Percentiles rank a stretch among this genome's conserved stretches.
These are phyloP conservation scores for Lojkania enalia DNA, from an alignment of 2,329 filamentous ascomycete species.

Conservation along the genomic window DNA sequence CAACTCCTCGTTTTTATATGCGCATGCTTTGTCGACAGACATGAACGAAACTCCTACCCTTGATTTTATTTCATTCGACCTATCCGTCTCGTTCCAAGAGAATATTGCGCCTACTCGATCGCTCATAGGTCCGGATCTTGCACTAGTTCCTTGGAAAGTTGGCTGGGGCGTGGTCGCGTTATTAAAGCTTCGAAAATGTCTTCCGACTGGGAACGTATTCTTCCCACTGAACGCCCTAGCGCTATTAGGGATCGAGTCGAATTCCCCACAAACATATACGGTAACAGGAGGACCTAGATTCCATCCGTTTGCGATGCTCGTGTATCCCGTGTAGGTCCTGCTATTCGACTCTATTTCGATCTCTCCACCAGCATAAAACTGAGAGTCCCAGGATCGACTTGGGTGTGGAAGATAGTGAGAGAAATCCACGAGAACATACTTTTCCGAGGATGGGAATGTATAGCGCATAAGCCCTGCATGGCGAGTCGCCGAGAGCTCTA, in stretches of 20 bases:
- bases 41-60: slow-evolving; percentile 57
- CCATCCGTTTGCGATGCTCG: slow-evolving; percentile 43
- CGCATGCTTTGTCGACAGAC: slow-evolving; percentile 50
- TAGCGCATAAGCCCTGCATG: slow-evolving; percentile 45
- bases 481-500: slow-evolving; percentile 43
- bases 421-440: slow-evolving; percentile 52
- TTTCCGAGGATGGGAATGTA: slow-evolving; percentile 43
- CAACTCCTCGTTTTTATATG: slow-evolving; percentile 53
- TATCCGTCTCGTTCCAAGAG: slow-evolving; percentile 46
- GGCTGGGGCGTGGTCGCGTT: slow-evolving; percentile 36
- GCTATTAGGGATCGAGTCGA: slow-evolving; percentile 27
- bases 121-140: slow-evolving; percentile 35
- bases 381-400: slow-evolving; percentile 40
- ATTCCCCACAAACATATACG: slow-evolving; percentile 43
- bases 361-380: slow-evolving; percentile 42
- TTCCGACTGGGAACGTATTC: slow-evolving; percentile 43
- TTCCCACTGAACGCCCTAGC: slow-evolving; percentile 37
- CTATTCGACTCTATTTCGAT: slow-evolving; percentile 38
- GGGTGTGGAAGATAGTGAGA: slow-evolving; percentile 49
- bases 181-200: slow-evolving; percentile 37
- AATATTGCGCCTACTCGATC: slow-evolving; percentile 58
- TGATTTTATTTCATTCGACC: slow-evolving; percentile 49
- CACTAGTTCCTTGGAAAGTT: slow-evolving; percentile 29
- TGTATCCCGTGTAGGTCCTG: slow-evolving; percentile 37
- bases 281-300: slow-evolving; percentile 41